Base-by-base conservation (phyloP, 2,329 filamentous ascomycete species). In the Pestalotiopsis sp. region DNA sequence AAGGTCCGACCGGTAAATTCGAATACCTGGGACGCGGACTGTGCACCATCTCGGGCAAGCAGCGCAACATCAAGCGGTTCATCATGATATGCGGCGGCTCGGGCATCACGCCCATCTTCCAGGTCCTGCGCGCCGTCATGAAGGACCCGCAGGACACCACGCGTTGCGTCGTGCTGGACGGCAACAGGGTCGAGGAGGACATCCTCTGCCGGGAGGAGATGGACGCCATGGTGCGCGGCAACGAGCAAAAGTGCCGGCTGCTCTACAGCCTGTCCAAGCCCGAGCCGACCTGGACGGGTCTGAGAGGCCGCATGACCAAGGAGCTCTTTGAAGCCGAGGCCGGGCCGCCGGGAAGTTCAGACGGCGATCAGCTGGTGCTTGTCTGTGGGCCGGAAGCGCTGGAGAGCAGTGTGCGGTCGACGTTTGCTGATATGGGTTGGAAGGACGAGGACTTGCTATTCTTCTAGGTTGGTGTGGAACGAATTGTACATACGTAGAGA, bases 101-200 rank as follows among this genome's bases (percentile, higher is more conserved):
- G n/a, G 95, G 95, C 0, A 92, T 98, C 75, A 97, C 95, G n/a
- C 95, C 95, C 0, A 93, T 97, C 71, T 96, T 91, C 77, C 93
- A 96, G 76, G 92, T 97, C 3, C 83, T 97, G 66, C 85, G 93
- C 6, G 91, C 93, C 0, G 88, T 97, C 0, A 86, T 94, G 78
- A 84, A 86, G 60, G 89, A 95, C 71, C 73, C 77, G 1, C 77
- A 83, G 0, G 93, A 95, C 75, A 72, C 79, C 9, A 96, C 93
- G 0, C 81, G 78, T 2, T 97, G 93, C 75, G 81, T 92, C 1
- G 85, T 98, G 0, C 82, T 98, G 0, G 86, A 97, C 75, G 93
- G 94, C 0, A 98, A 98, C 74, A 84, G 93, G 13, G 76, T 85
- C 6, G 88, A 93, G 66, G 90, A 92, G 71, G 95, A 98, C 77